A percentile compares a stretch with the other conserved stretches of the same genome.
Evolutionary conservation across 805 yeast genomes (phyloP).

Genomic region (Starmerella roubikii): DNA sequence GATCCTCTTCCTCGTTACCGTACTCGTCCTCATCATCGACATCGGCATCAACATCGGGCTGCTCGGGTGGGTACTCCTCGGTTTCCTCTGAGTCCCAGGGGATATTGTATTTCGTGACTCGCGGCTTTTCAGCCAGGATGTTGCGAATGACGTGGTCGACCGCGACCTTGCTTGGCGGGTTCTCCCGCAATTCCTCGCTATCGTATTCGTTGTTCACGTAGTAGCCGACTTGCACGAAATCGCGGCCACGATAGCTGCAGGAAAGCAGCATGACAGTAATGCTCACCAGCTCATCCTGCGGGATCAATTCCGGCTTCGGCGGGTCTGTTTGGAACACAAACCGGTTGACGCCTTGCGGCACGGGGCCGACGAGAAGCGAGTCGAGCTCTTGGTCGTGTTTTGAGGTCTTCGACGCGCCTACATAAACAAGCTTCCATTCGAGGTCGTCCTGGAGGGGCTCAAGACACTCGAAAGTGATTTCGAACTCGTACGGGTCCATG

Average conservation of each 20-base stretch:
- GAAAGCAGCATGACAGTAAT: slow-evolving; percentile 89
- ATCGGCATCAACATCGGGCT: slow-evolving; percentile 20
- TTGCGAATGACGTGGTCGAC: slow-evolving; percentile 90
- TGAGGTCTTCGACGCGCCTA: slow-evolving; percentile 84
- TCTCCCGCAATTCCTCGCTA: slow-evolving; percentile 79
- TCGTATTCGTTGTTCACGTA: slow-evolving; percentile 96
- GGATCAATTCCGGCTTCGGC: slow-evolving; percentile 89
- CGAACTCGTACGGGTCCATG: slow-evolving; percentile 87
- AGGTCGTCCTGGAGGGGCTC: slow-evolving; percentile 85
- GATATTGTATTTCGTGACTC: slow-evolving; percentile 92
- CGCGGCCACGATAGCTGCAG: slow-evolving; percentile 85
- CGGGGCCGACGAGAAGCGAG: slow-evolving; percentile 94
- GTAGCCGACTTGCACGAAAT: slow-evolving; percentile 94
- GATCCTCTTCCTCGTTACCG: slow-evolving; percentile 21
- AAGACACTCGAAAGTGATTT: slow-evolving; percentile 91
- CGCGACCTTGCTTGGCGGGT: slow-evolving; percentile 80
- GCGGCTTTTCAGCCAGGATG: slow-evolving; percentile 90
- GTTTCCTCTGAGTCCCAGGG: slow-evolving; percentile 47
- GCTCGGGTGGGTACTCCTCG: slow-evolving; percentile 23
- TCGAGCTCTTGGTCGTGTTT: slow-evolving; percentile 97
- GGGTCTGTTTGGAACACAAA: slow-evolving; percentile 91
- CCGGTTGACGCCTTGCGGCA: slow-evolving; percentile 92
- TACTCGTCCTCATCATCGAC: slow-evolving; percentile 19
- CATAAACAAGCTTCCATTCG: slow-evolving; percentile 96
- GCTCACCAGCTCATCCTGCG: slow-evolving; percentile 86